Evolutionary conservation across 2,329 filamentous ascomycete genomes (phyloP).

Genomic region (Alternaria sp.): DNA sequence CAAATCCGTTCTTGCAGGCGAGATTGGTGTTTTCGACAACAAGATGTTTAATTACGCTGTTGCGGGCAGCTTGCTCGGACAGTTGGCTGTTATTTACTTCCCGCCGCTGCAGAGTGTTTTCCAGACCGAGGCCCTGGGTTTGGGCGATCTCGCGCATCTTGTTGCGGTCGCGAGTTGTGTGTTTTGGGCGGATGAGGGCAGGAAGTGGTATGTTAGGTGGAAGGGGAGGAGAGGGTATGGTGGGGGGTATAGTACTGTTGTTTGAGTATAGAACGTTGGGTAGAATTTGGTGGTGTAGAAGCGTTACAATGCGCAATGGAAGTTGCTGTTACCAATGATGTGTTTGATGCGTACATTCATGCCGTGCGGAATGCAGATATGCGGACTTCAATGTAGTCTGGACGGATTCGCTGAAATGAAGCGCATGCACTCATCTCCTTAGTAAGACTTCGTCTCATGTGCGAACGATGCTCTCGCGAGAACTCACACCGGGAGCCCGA

Average conservation of each 20-base stretch:
- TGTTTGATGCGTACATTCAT: not conserved
- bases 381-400: not conserved
- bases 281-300: not conserved
- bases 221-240: slow-evolving; percentile 41
- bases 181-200: slow-evolving; percentile 90
- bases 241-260: slow-evolving; percentile 48
- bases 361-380: rapidly evolving
- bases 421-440: not conserved
- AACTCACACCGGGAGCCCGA: not conserved
- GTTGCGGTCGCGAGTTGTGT: slow-evolving; percentile 82
- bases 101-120: slow-evolving; percentile 93
- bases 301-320: not conserved
- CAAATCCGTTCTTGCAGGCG: slow-evolving; percentile 86
- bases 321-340: not conserved
- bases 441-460: not conserved
- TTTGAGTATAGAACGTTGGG: slow-evolving; percentile 31
- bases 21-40: slow-evolving; percentile 82
- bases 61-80: slow-evolving; percentile 79
- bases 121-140: slow-evolving; percentile 84
- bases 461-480: not conserved
- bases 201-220: slow-evolving; percentile 70
- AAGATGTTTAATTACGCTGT: slow-evolving; percentile 98
- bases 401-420: not conserved
- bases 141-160: slow-evolving; percentile 76
- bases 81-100: slow-evolving; percentile 91